These are phyloP conservation scores for Liriodendron chinense DNA, from an alignment of 164 flowering plant species.

Conservation along the genomic window DNA sequence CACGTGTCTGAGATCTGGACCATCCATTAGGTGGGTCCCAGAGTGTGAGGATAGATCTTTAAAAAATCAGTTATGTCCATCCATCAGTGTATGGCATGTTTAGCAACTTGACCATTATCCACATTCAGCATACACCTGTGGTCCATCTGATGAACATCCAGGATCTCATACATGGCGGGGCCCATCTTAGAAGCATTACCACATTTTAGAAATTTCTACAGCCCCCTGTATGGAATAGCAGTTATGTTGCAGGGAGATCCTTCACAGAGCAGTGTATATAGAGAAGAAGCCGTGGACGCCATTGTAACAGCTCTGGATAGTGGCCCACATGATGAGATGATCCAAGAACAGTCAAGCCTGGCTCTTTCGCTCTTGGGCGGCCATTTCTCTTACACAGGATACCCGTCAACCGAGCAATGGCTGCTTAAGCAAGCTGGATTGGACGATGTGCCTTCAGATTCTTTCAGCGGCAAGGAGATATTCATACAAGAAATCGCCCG, in stretches of 20 bases:
- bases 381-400: constrained; percentile 41
- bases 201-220: not conserved
- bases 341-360: constrained; percentile 53
- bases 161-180: not conserved
- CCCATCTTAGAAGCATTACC: not conserved
- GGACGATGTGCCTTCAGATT: constrained; percentile 20
- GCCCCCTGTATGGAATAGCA: constrained; percentile 21
- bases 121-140: too few species aligned
- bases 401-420: constrained; percentile 47
- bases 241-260: constrained; percentile 60
- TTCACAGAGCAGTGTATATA: constrained; percentile 41
- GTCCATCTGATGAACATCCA: not conserved
- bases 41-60: too few species aligned
- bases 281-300: constrained; percentile 66
- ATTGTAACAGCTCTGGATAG: constrained; percentile 40
- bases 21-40: too few species aligned
- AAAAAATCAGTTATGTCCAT: too few species aligned
- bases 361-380: constrained; percentile 57
- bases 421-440: constrained; percentile 54
- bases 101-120: too few species aligned
- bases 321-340: constrained; percentile 20
- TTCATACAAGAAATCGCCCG: constrained; percentile 3
- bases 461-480: constrained; percentile 23
- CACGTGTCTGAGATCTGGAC: too few species aligned
- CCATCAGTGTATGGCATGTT: too few species aligned